Evolutionary conservation across 176 grass and related monocot genomes (phyloP).

Genomic region (Chrysopogon serrulatus): DNA sequence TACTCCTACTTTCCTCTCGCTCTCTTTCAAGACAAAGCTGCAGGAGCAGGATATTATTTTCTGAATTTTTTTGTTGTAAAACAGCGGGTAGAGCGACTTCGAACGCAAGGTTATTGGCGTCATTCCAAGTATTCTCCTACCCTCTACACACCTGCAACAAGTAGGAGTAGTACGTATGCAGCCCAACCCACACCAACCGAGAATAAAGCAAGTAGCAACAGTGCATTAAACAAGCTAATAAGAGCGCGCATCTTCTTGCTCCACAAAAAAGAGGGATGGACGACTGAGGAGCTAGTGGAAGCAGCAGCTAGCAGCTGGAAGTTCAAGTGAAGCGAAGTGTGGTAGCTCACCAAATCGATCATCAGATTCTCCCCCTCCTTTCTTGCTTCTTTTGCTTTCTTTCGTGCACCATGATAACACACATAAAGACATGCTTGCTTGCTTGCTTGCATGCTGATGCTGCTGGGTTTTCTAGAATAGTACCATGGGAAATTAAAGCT

Average conservation of each 20-base stretch:
- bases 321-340: background rate
- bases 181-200: background rate
- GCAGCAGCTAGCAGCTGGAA: background rate
- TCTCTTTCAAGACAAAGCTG: too few species aligned
- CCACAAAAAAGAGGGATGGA: background rate
- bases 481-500: background rate
- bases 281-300: background rate
- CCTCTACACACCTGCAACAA: background rate
- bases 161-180: background rate
- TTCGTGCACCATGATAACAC: constrained; percentile 31
- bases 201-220: constrained; percentile 16
- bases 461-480: constrained; percentile 48
- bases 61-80: too few species aligned
- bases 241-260: background rate
- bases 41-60: too few species aligned
- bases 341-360: constrained; percentile 61
- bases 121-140: too few species aligned
- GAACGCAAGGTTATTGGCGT: background rate
- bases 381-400: constrained; percentile 33
- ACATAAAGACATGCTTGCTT: constrained; percentile 30
- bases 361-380: constrained; percentile 28
- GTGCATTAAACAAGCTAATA: constrained; percentile 32
- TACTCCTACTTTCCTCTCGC: too few species aligned
- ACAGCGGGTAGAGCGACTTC: background rate
- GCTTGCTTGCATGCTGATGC: too few species aligned